Base-by-base conservation (phyloP, 2,329 filamentous ascomycete genomes). In the Coniochaeta sp. region DNA sequence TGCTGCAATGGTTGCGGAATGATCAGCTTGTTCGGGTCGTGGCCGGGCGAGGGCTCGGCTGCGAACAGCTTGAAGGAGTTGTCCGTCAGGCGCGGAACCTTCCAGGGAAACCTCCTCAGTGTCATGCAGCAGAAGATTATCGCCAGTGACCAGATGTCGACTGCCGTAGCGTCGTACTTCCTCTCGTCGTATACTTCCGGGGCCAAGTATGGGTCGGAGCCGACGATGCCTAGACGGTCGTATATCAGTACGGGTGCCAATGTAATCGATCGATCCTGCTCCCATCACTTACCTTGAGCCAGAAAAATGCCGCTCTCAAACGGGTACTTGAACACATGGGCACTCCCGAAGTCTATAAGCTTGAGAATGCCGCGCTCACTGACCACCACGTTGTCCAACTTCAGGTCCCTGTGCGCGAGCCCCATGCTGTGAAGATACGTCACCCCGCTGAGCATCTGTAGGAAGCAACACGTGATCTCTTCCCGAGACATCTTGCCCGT, bases 81-180 rank as follows among this genome's bases (percentile, higher is more conserved):
- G 73, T 99, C 95, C 3, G 90, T 90, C 72, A 92, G 78, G 44
- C 93, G 86, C 4, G 95, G 95, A 38, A 96, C 87, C 77, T 99
- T 99, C 95, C 95, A 99, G 0, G 95, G 95, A 70, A 99, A 99
- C 38, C 95, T 82, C 24, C 95, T 85, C 47, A 99, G 80, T 5
- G 91, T 95, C 95, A 99, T 99, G 79, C 95, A 99, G 75, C 95
- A 98, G 76, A 93, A 99, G 59, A 99, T 98, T 67, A 99, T 99
- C 19, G 93, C 95, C 62, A 99, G 80, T 12, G 95, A 99, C 95
- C 95, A 99, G 62, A 99, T 92, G 75, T 99, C 95, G 1, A 93
- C 91, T 7, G 92, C 91, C 63, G 93, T 89, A 1, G 95, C 92
- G 69, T 99, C 93, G 72, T 99, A 99, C 70, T 92, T 93, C 65